phyloP scores from a whole-genome alignment of 176 grass and related monocot genomes.

The Tuctoria greenei region DNA sequence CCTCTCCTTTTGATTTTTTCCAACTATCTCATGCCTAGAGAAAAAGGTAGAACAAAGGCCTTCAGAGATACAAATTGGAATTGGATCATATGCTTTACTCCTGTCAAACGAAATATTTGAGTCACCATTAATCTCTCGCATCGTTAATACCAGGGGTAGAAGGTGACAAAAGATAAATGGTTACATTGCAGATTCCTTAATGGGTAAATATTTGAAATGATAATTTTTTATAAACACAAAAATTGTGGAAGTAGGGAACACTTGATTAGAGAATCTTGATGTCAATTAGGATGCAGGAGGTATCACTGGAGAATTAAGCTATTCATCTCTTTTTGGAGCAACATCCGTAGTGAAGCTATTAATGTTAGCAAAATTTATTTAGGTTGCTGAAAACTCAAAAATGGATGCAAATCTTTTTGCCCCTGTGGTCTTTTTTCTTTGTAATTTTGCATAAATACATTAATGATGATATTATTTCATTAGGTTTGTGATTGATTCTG shows the following conservation, averaged over 20 bases:
- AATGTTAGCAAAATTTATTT: neutral
- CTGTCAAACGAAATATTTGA: neutral
- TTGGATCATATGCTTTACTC: neutral
- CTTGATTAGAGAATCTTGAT: conserved; percentile 2
- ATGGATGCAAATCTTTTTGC: conserved; percentile 4
- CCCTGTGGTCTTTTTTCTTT: neutral
- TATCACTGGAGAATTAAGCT: neutral
- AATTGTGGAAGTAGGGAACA: neutral
- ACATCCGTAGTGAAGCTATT: neutral
- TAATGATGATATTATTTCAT: conserved; percentile 19
- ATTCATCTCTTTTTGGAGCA: neutral
- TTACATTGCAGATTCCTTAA: neutral
- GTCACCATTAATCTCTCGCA: neutral
- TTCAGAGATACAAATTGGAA: neutral
- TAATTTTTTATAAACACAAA: neutral
- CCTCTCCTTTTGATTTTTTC: neutral
- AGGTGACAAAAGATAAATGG: neutral
- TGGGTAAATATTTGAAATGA: neutral
- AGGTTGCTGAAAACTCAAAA: conserved; percentile 13
- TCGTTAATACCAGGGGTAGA: neutral
- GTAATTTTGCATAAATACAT: neutral
- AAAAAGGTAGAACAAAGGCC: neutral
- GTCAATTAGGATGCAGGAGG: conserved; percentile 14
- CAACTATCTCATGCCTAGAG: neutral
- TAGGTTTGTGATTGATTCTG: conserved; percentile 92